A percentile compares a stretch with the other conserved stretches of the same genome.
These are phyloP conservation scores for Massariosphaeria phaeospora DNA, from an alignment of 495 filamentous ascomycete genomes.

Conservation along the genomic window DNA sequence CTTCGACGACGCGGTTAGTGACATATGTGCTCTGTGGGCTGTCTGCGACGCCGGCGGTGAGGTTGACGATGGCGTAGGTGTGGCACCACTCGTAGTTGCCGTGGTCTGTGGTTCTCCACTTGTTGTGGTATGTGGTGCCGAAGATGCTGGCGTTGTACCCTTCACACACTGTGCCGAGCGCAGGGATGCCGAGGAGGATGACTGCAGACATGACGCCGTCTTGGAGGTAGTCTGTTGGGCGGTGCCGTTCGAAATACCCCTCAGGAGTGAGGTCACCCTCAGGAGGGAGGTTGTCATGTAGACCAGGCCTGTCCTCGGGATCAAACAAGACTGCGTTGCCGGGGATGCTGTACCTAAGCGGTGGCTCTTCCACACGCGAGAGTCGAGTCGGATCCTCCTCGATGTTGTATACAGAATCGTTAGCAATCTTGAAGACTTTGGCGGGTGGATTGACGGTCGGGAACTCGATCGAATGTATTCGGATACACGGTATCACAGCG, in stretches of 20 bases:
- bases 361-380: background rate
- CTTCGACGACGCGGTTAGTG: background rate
- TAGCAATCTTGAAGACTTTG: background rate
- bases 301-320: background rate
- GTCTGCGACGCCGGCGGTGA: background rate
- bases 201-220: background rate
- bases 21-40: background rate
- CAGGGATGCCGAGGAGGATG: background rate
- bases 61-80: background rate
- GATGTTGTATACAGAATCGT: background rate
- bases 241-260: background rate
- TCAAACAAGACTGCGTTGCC: background rate
- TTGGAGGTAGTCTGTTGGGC: background rate
- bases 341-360: background rate
- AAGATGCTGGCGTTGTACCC: background rate
- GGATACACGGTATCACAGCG: background rate
- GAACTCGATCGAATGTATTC: background rate
- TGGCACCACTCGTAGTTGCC: background rate
- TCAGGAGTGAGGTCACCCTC: background rate
- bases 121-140: background rate
- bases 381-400: background rate
- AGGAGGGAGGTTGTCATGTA: background rate
- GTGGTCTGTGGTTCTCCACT: background rate
- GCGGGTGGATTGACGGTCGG: background rate
- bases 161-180: background rate